Evolutionary conservation across 257 asterid species (phyloP).

Genomic region (Galeopsis tetrahit): DNA sequence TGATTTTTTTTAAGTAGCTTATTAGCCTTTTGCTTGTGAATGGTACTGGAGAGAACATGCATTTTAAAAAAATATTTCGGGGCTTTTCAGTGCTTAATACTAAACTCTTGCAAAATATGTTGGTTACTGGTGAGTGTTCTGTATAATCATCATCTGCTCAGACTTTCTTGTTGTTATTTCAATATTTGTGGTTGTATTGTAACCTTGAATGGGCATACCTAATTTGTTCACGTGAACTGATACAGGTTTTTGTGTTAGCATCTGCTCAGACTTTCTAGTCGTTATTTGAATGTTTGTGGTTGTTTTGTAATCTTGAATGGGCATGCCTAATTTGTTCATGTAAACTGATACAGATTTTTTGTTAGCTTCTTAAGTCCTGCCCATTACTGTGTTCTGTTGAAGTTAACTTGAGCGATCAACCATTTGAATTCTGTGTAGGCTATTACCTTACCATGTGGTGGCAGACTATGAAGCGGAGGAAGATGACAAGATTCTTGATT

Average conservation of each 20-base stretch:
- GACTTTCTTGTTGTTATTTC: neutral
- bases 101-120: constrained; percentile 6
- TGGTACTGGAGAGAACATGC: neutral
- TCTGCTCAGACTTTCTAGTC: constrained; percentile 6
- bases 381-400: neutral
- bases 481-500: constrained; percentile 96
- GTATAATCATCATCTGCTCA: constrained; percentile 15
- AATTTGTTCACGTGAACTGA: neutral
- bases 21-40: neutral
- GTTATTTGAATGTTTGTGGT: neutral
- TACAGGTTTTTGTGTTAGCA: neutral
- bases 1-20: neutral
- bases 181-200: neutral
- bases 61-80: neutral
- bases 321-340: neutral
- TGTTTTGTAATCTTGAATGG: neutral
- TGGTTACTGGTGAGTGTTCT: neutral
- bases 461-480: constrained; percentile 99
- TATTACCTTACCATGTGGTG: constrained; percentile 95
- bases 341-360: neutral
- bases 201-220: neutral
- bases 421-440: constrained; percentile 50
- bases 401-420: constrained; percentile 19
- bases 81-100: neutral
- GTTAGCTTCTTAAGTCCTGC: neutral